A percentile compares a stretch with the other conserved stretches of the same genome.
These are phyloP conservation scores for Carex arenaria DNA, from an alignment of 202 grass and related monocot species.

Conservation along the genomic window DNA sequence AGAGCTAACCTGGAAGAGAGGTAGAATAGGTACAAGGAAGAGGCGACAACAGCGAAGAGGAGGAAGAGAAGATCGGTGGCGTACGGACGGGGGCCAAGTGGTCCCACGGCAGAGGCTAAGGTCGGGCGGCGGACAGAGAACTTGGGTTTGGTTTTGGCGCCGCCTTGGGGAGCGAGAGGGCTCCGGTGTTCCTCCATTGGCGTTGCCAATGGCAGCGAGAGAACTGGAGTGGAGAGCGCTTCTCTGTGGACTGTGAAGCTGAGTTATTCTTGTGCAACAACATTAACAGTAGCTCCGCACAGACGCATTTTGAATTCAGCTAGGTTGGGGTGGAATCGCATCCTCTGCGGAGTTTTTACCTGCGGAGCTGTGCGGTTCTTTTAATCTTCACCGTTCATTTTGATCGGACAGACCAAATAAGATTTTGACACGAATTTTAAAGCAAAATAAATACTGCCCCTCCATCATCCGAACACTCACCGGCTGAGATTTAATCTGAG, in stretches of 20 bases:
- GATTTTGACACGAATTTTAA: too few species aligned
- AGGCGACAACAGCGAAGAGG: slow-evolving; percentile 31
- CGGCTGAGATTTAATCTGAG: too few species aligned
- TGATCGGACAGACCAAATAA: too few species aligned
- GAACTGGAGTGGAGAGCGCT: background rate
- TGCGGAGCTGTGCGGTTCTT: too few species aligned
- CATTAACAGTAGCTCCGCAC: background rate
- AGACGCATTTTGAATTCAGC: background rate
- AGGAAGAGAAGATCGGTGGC: slow-evolving; percentile 49
- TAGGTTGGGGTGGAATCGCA: too few species aligned
- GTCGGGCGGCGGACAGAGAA: slow-evolving; percentile 75
- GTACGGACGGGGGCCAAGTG: slow-evolving; percentile 56
- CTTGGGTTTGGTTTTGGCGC: slow-evolving; percentile 53
- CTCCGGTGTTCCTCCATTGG: background rate
- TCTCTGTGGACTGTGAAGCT: background rate
- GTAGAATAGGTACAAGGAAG: slow-evolving; percentile 34
- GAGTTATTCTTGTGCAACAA: background rate
- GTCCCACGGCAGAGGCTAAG: slow-evolving; percentile 46
- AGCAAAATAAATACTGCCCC: too few species aligned
- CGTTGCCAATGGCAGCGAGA: background rate
- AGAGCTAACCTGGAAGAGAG: slow-evolving; percentile 33
- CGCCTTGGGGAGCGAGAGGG: slow-evolving; percentile 14
- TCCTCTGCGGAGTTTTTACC: too few species aligned
- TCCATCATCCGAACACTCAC: too few species aligned
- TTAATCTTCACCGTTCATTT: too few species aligned